Base-by-base conservation (phyloP, 2,329 filamentous ascomycete species). In the Neurospora crassa region DNA sequence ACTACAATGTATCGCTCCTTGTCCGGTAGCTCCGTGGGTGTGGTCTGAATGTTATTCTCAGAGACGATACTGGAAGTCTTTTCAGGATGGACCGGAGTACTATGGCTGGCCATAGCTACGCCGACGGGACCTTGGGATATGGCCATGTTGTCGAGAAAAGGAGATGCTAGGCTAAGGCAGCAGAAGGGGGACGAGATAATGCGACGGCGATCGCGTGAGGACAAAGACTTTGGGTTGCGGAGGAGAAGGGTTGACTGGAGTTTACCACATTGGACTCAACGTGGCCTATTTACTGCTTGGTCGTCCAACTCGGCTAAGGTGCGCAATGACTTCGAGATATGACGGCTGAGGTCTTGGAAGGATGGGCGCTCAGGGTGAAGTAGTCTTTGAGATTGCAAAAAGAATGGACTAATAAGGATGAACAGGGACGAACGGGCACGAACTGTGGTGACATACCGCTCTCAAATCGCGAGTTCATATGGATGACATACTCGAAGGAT, bases 1-100 rank as follows among this genome's bases (percentile, higher is more conserved):
- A 90, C 86, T 53, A 91, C 83, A 67, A 96, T 81, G 76, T 79
- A 82, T 73, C 80, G 76, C 40, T 76, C 74, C 14, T 72, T 59
- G 59, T 72, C 18, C 69, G 68, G 53, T 18, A 63, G 69, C 11
- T 40, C 37, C 47, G 20, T 37, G 41, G 37, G 68, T 53, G 63
- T 63, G 20, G 34, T 20, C 12, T 29, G 45, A 6, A 70, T 37
- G 16, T 70, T 41, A 5, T 74, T 67, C 67, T 78, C 76, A 63
- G 78, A 74, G 47, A 79, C 73, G n/a, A 75, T 73, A 18, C 78
- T 73, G 41, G 77, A 70, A 3, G 72, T 69, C 45, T 76, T 76
- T 47, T 77, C 75, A 71, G 78, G 76, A 72, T 71, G 70, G 69
- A 74, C 75, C 71, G 76, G 74, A 7, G 29, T 29, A 68, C 37